Evolutionary conservation across 2,329 filamentous ascomycete species (phyloP).

Genomic region (Volutella citrinella): DNA sequence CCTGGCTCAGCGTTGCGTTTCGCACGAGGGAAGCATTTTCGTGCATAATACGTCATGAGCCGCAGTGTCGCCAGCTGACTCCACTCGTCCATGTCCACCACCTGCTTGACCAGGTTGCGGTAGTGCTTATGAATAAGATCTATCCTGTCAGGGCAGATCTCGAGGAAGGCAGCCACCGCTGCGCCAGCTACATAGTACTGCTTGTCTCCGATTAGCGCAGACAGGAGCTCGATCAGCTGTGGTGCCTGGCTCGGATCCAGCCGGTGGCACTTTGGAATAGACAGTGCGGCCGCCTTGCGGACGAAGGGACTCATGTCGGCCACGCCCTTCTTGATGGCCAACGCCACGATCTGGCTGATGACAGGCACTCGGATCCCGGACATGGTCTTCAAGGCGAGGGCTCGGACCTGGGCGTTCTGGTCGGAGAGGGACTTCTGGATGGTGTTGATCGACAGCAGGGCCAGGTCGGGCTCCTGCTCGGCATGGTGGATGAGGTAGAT

Average conservation of each 20-base stretch:
- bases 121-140: slow-evolving; percentile 93
- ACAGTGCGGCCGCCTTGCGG: slow-evolving; percentile 85
- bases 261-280: slow-evolving; percentile 93
- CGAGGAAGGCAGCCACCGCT: slow-evolving; percentile 83
- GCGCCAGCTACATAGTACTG: slow-evolving; percentile 97
- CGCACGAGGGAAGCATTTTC: slow-evolving; percentile 79
- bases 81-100: slow-evolving; percentile 99
- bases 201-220: slow-evolving; percentile 77
- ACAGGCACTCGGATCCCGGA: slow-evolving; percentile 95
- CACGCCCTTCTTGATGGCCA: slow-evolving; percentile 91
- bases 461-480: slow-evolving; percentile 92
- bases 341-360: slow-evolving; percentile 93
- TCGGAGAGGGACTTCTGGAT: slow-evolving; percentile 98
- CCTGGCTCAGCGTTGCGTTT: slow-evolving; percentile 53
- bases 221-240: slow-evolving; percentile 79
- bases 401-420: slow-evolving; percentile 82
- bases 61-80: slow-evolving; percentile 81
- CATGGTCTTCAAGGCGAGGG: slow-evolving; percentile 94
- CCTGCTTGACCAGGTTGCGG: slow-evolving; percentile 76
- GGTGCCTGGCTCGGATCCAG: slow-evolving; percentile 83
- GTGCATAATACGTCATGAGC: slow-evolving; percentile 79
- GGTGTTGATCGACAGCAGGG: slow-evolving; percentile 94
- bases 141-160: slow-evolving; percentile 82
- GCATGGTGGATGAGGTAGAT: slow-evolving; percentile 97
- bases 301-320: slow-evolving; percentile 95